phyloP scores from a whole-genome alignment of 2,329 filamentous ascomycete genomes.

The Fusarium nygamai region DNA sequence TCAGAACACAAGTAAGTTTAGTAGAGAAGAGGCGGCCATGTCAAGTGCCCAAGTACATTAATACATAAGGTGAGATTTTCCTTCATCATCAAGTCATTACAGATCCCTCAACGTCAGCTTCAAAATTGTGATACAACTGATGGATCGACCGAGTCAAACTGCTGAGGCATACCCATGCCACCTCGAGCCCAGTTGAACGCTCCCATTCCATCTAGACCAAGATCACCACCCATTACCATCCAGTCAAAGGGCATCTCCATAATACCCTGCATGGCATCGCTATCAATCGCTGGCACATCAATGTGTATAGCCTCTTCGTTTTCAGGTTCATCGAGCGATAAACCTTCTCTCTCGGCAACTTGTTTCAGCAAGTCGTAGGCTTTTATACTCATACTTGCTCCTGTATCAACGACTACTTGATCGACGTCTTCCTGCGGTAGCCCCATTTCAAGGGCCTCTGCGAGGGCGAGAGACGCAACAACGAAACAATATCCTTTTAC shows the following conservation, averaged over 20 bases:
- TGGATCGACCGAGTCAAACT: slow-evolving; percentile 29
- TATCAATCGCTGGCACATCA: slow-evolving; percentile 1
- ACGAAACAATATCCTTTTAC: slow-evolving; percentile 54
- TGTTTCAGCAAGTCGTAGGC: slow-evolving; percentile 48
- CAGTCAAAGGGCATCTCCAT: slow-evolving; percentile 42
- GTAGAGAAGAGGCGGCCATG: not conserved
- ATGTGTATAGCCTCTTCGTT: slow-evolving; percentile 9
- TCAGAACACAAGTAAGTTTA: not conserved
- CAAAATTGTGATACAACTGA: slow-evolving; percentile 30
- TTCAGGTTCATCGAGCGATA: slow-evolving; percentile 7
- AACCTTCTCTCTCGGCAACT: slow-evolving; percentile 44
- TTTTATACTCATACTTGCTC: slow-evolving; percentile 40
- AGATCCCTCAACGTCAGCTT: not conserved
- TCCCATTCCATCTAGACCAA: slow-evolving; percentile 38
- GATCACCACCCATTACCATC: slow-evolving; percentile 32
- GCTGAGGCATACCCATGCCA: slow-evolving; percentile 8
- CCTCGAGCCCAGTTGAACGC: slow-evolving; percentile 30
- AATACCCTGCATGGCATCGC: slow-evolving; percentile 35
- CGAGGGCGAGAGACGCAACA: slow-evolving; percentile 46
- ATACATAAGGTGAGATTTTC: slow-evolving; percentile 7
- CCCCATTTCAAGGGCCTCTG: slow-evolving; percentile 47
- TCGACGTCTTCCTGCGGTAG: slow-evolving; percentile 45
- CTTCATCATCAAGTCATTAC: not conserved
- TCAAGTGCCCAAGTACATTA: not conserved
- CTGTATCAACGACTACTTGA: slow-evolving; percentile 41